Base-by-base conservation (phyloP, 2,329 filamentous ascomycete species). In the Colletotrichum limetticola region DNA sequence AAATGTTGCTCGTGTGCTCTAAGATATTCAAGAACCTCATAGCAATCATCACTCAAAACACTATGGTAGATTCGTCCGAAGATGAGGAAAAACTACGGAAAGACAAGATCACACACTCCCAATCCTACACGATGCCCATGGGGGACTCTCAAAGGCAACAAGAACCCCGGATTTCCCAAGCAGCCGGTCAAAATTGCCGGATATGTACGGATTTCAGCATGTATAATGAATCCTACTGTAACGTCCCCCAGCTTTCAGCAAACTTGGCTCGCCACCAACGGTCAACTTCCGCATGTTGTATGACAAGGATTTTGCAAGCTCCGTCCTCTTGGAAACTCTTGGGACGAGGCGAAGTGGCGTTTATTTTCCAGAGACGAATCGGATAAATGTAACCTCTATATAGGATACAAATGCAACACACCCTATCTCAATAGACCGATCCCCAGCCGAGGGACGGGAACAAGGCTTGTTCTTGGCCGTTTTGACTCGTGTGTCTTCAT, bases 151-250 rank as follows among this genome's bases (percentile, higher is more conserved):
- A 22, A 16, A 28, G 28, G 12, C 5, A 57, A 35, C 24, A 14
- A 42, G n/a, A 55, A 30, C 57, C 68, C 68, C 68, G 22, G 63
- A 52, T 71, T 61, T 11, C 37, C 37, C 68, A 57, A 52, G 16
- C 9, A 35, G 57, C n/a, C 26, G 32, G 7, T 28, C n/a, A n/a
- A 9, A 19, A 32, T 35, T 66, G 56, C 56, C 62, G 61, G 32
- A 14, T 46, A 24, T 30, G 30, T 42, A 42, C 37, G 5, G 14
- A 19, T 42, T 42, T 42, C 14, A 42, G 37, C 3, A 24, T 30
- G 37, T 7, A 24, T 30, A 11, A n/a, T 5, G n/a, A 32, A n/a
- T 16, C 22, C 32, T 59, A 35, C 9, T 59, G 57, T 8, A 59
- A 55, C 42, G 22, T 60, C 65, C 58, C 58, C 66, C 58, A 63